Evolutionary conservation across 2,329 filamentous ascomycete genomes (phyloP), one percentile per base, ranked within the genome.

Genomic region (Scortechinia acanthostroma): DNA sequence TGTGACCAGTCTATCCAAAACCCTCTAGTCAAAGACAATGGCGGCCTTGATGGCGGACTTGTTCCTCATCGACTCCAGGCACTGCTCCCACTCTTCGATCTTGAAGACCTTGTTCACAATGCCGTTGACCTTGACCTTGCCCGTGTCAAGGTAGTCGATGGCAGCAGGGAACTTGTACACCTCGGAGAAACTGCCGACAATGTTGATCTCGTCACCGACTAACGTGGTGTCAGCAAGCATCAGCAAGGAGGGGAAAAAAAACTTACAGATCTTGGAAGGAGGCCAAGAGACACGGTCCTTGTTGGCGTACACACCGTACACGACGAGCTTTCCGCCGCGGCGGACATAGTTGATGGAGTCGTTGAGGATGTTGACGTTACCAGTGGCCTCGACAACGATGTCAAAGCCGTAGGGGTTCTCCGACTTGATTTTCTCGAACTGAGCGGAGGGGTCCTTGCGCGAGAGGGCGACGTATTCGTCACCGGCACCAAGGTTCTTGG

Each of bases 31-130:
- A 54, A 86, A 87, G 42, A 80, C 74, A 59, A 88, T 86, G 15
- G 80, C 81, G 44, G 83, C 83, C 70, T 88, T 88, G 58, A 88
- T 86, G 48, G 82, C 83, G 45, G 68, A 76, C 71, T 87, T 86
- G 65, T 85, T 81, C 55, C 73, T 77, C 70, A 88, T 86, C 47
- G 77, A 74, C 60, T 86, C 77, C 51, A 88, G 65, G 49, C 81
- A 84, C 58, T 86, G 78, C 42, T 69, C 77, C 74, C 81, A 88
- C 58, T 88, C 73, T 57, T 88, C 83, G n/a, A 88, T 68, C 64
- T 74, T 81, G 67, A 81, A 88, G 4, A 72, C 76, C 69, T 86
- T 86, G 65, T 86, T 86, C 51, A 86, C 83, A 45, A 88, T 86
- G 3, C 83, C 83, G 44, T 73, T 66, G 43, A 85, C 73, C 62